Base-by-base conservation (phyloP, 129 eudicot species). In the Erigeron canadensis region DNA sequence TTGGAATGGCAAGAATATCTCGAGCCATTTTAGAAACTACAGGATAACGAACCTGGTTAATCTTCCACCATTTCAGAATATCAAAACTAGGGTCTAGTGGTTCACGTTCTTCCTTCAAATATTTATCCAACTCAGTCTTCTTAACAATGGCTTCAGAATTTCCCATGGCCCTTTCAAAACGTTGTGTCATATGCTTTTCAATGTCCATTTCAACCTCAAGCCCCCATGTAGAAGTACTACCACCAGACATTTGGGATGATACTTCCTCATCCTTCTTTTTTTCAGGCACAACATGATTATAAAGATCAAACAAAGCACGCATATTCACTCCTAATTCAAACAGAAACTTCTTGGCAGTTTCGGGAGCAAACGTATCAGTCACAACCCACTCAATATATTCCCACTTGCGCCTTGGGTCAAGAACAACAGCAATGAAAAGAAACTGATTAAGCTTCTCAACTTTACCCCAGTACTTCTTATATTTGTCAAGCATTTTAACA, bases 381-480 rank as follows among this genome's bases (percentile, higher is more conserved):
- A 60, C 65, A 8, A 60, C 18, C 65, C 16, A 23, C 43, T 23
- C 42, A 7, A 12, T 60, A 11, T 60, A 23, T 34, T 60, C 4
- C 19, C 47, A 21, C 67, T 39, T 62, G 12, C 4, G 21, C 4
- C 62, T 56, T 38, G 62, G 62, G 62, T 56, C 62, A n/a, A 62
- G 42, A 39, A 62, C n/a, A 13, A 15, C 12, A 12, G 46, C 34
- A 28, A 21, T 62, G 59, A 16, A 53, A 8, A 53, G 5, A 16
- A 53, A 53, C n/a, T 53, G 59, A 16, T 53, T 53, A 8, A 53
- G 59, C 59, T 53, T 53, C 2, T 53, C 22, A 53, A 17, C 9
- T 15, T 34, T 60, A n/a, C 43, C 65, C 40, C 56, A 19, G 43
- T 65, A 44, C 39, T 65, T 65, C 10, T 65, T 13, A 19, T 65